Conservation (phyloP, 2,329 filamentous ascomycete genomes). For the Fusarium sublunatum region DNA sequence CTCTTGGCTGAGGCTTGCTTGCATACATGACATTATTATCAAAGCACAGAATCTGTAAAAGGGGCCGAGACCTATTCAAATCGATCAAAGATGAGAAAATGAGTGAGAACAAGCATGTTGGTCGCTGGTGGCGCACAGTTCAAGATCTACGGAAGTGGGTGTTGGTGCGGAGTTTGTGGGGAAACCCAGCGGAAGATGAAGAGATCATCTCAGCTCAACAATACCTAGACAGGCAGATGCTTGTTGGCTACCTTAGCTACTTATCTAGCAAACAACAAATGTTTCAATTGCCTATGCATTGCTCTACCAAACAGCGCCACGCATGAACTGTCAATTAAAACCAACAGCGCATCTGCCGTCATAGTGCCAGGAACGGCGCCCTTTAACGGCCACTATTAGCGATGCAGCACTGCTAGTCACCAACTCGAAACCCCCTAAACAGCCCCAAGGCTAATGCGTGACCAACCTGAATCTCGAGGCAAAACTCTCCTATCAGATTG, state of each 20-base stretch:
- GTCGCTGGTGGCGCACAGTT: neutral
- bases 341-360: slow-evolving; percentile 7
- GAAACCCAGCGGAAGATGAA: slow-evolving; percentile 9
- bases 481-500: slow-evolving; percentile 3
- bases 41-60: too few relatives aligned
- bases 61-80: too few relatives aligned
- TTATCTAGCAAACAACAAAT: too few relatives aligned
- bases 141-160: slow-evolving; percentile 11
- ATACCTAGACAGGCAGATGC: too few relatives aligned
- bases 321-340: slow-evolving; percentile 17
- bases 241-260: too few relatives aligned
- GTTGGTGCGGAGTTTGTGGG: slow-evolving; percentile 21
- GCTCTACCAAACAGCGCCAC: neutral
- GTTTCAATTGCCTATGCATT: too few relatives aligned
- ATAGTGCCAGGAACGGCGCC: slow-evolving; percentile 27
- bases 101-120: too few relatives aligned
- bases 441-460: neutral
- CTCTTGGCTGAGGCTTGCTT: neutral
- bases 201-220: slow-evolving; percentile 2
- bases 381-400: slow-evolving; percentile 12
- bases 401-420: neutral
- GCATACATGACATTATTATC: too few relatives aligned
- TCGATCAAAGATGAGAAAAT: too few relatives aligned
- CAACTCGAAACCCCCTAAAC: slow-evolving; percentile 9
- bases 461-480: neutral